phyloP scores from a whole-genome alignment of 2,329 filamentous ascomycete species.

The Fusarium virguliforme region DNA sequence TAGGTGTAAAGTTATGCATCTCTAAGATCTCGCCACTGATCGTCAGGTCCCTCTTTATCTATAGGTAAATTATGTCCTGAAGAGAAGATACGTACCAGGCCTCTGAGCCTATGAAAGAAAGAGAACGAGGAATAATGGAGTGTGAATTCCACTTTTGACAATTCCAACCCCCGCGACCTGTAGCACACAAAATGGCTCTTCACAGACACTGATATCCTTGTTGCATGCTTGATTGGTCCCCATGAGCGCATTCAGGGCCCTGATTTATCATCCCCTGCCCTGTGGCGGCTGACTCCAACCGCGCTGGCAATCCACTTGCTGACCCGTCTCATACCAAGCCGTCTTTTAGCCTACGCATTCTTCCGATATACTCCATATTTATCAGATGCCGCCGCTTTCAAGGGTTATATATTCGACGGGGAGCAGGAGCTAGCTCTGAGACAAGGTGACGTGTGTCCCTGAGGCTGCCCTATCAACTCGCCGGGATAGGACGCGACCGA shows the following conservation, averaged over 20 bases:
- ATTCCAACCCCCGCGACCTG: too few species aligned
- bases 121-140: too few species aligned
- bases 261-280: background rate
- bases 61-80: too few species aligned
- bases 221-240: background rate
- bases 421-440: background rate
- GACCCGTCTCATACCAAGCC: background rate
- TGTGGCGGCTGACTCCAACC: background rate
- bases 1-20: too few species aligned
- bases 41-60: too few species aligned
- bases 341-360: background rate
- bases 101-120: too few species aligned
- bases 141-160: too few species aligned
- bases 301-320: background rate
- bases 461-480: too few species aligned
- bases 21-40: too few species aligned
- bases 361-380: background rate
- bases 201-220: background rate
- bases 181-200: background rate
- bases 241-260: background rate
- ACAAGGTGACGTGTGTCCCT: background rate
- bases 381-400: background rate
- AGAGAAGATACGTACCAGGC: too few species aligned
- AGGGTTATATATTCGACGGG: background rate
- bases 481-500: background rate